Base-by-base conservation (phyloP, 257 asterid species). In the Rauvolfia tetraphylla region DNA sequence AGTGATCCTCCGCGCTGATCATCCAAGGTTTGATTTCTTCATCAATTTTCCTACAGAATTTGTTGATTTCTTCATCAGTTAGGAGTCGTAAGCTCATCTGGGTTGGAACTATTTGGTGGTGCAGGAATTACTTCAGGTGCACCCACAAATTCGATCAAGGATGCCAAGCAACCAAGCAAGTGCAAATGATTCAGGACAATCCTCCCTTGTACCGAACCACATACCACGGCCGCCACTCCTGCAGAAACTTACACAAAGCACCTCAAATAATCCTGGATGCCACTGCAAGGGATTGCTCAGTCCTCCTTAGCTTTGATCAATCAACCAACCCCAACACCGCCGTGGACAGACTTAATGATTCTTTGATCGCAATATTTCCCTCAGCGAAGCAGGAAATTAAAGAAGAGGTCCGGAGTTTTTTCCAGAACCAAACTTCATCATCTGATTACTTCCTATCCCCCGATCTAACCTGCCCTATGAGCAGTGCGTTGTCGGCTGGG, bases 121-220 rank as follows among this genome's bases (percentile, higher is more conserved):
- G 83, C 90, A 91, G 97, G 68, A 87, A 84, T 84, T 92, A 92
- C 85, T 92, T 68, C 34, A 84, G 96, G 73, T 92, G 97, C 87
- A 92, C 91, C 17, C 90, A 92, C 86, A 92, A 88, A 71, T 83
- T 65, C 63, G 96, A 90, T 56, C 89, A 90, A 62, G 81, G 81
- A 13, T 92, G 97, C 83, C 85, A 56, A 20, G 97, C 97, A 39
- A 84, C 87, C 0, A 92, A 92, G 78, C 92, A 88, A 54, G 94
- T 90, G 25, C 96, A 92, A 25, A 80, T 68, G 71, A 75, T 85
- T 6, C 81, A 83, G 77, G 92, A 90, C 1, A 84, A 79, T 5
- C 96, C 96, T 33, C 85, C 89, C 2, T 36, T 83, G 3, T 82
- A 57, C 74, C 71, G 86, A 33, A 89, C 92, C 39, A 88, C 91